Percentiles rank a stretch among this genome's conserved stretches.
Conservation (phyloP, 148 eudicot genomes). For the Simmondsia chinensis region DNA sequence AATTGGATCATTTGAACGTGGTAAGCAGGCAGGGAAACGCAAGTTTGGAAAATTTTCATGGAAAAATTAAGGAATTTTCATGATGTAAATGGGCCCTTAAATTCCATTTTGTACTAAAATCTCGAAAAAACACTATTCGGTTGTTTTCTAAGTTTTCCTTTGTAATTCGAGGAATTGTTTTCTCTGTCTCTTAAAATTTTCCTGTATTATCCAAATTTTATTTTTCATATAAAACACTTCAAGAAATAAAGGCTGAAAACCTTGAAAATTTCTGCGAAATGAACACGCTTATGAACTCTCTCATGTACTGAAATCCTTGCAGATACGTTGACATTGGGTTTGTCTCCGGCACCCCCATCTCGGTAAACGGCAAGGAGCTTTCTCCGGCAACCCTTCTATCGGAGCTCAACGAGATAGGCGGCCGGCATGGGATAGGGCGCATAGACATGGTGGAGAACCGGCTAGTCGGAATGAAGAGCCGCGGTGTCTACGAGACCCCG, state of each 20-base stretch:
- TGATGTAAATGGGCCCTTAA: too few species aligned
- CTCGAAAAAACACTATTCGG: too few species aligned
- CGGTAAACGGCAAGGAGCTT: constrained; percentile 65
- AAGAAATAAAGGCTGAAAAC: too few species aligned
- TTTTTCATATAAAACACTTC: background rate
- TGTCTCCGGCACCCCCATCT: constrained; percentile 68
- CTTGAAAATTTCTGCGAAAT: too few species aligned
- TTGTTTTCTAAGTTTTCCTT: too few species aligned
- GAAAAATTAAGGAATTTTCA: too few species aligned
- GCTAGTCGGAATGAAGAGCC: constrained; percentile 88
- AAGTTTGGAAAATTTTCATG: too few species aligned
- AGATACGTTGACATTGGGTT: constrained; percentile 81
- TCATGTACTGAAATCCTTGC: constrained; percentile 1
- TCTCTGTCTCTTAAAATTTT: too few species aligned
- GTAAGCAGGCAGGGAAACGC: too few species aligned
- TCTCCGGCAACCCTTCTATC: constrained; percentile 83
- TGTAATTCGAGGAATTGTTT: too few species aligned
- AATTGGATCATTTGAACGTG: too few species aligned
- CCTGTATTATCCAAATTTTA: background rate
- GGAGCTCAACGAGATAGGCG: constrained; percentile 68
- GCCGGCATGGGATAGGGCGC: constrained; percentile 72
- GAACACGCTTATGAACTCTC: background rate
- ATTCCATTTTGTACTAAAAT: too few species aligned
- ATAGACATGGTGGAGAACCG: constrained; percentile 89
- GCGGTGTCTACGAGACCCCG: constrained; percentile 93